Evolutionary conservation across 495 filamentous ascomycete genomes (phyloP), one percentile per base, ranked within the genome.

Genomic region (Tuber umbilicatum): DNA sequence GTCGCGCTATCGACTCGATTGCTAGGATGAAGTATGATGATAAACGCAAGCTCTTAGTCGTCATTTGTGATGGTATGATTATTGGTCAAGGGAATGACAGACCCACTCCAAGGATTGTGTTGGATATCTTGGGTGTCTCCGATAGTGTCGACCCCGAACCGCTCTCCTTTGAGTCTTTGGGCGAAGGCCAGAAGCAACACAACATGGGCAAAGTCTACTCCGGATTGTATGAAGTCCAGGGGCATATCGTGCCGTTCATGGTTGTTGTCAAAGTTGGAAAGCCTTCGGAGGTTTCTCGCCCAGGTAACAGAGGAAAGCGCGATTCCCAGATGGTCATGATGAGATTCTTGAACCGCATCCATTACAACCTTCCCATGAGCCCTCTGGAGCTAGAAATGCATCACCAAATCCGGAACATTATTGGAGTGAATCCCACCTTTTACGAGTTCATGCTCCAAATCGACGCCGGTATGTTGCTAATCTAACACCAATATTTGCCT

Each of bases 191-290:
- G 86, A 97, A 94, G 84, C 95, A 97, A 84, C 96, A 97, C 86
- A 99, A 99, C 83, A 97, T 97, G 94, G 96, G 91, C 80, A 99
- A 99, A 83, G 89, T 97, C 70, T 99, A 98, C 86, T 97, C 94
- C 45, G 95, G 95, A 78, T 86, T 99, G 67, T 99, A 98, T 84
- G 95, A 99, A 83, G 94, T 97, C 27, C 93, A 97, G 81, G 95
- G 95, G 77, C 94, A 98, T 82, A 97, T 99, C 76, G 95, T 99
- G 37, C 95, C 95, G 69, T 99, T 96, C 89, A 82, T 99, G 79
- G 96, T 99, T 71, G 87, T 99, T 42, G 93, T 97, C 84, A 99
- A 99, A 85, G 89, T 97, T 80, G 95, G 95, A 80, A 98, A 98
- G 85, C 94, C 94, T 23, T 96, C 94, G 5, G 95, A 99, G 84